phyloP scores from a whole-genome alignment of 805 yeast genomes.

The Tetrapisispora fleetii region DNA sequence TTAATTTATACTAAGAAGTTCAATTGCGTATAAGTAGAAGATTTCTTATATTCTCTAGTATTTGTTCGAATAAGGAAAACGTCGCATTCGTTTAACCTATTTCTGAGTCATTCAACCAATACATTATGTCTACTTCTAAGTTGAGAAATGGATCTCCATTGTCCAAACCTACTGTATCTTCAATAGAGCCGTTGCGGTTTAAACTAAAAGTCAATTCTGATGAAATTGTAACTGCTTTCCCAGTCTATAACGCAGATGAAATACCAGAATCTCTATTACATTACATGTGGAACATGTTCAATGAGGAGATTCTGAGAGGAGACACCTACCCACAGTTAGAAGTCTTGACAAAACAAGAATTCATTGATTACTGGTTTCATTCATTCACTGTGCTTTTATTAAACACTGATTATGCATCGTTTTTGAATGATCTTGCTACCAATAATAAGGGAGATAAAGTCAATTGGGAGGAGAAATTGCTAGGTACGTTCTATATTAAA shows the following conservation, averaged over 20 bases:
- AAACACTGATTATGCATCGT: constrained; percentile 29
- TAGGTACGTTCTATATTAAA: constrained; percentile 74
- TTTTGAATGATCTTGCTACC: constrained; percentile 2
- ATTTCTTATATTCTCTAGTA: too few species aligned
- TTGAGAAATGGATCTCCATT: constrained; percentile 29
- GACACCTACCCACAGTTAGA: constrained; percentile 59
- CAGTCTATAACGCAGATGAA: constrained; percentile 39
- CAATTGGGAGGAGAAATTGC: constrained; percentile 39
- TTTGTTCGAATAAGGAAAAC: too few species aligned
- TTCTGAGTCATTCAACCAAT: not conserved
- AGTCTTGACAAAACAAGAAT: constrained; percentile 37
- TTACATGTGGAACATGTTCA: constrained; percentile 43
- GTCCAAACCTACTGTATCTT: constrained; percentile 23
- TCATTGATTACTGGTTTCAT: constrained; percentile 55
- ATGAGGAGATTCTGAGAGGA: constrained; percentile 61
- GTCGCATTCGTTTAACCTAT: too few species aligned
- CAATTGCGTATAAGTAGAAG: too few species aligned
- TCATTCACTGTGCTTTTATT: constrained; percentile 58
- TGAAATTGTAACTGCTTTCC: constrained; percentile 47
- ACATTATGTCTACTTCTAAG: not conserved
- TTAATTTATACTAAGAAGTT: too few species aligned
- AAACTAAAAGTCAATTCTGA: constrained; percentile 34
- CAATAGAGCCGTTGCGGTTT: constrained; percentile 33
- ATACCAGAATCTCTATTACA: constrained; percentile 44
- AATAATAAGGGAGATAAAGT: constrained; percentile 21